These are phyloP conservation scores for Diaporthe sp. DNA, from an alignment of 2,329 filamentous ascomycete species.

Conservation along the genomic window DNA sequence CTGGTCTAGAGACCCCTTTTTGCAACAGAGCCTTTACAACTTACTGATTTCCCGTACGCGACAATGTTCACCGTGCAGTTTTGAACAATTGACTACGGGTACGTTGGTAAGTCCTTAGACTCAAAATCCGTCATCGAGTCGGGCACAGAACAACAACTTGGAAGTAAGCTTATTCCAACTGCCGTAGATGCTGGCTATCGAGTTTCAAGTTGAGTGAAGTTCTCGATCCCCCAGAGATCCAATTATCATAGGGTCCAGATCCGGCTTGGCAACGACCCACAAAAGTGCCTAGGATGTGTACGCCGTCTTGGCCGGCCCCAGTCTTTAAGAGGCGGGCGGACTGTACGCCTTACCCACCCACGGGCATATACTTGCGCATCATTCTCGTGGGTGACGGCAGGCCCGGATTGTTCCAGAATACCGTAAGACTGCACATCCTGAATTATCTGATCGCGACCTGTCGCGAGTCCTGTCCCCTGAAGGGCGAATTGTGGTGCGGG, in stretches of 20 bases:
- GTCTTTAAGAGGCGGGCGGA: not conserved
- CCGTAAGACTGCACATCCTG: not conserved
- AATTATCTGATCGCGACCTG: not conserved
- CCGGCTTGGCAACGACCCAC: slow-evolving; percentile 8
- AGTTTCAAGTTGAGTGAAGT: slow-evolving; percentile 13
- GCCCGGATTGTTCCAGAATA: not conserved
- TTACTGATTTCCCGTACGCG: not conserved
- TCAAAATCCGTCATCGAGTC: not conserved
- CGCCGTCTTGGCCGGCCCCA: not conserved
- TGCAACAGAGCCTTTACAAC: not conserved
- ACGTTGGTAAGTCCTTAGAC: not conserved
- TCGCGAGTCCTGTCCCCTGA: not conserved
- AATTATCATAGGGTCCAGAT: not conserved
- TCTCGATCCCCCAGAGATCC: not conserved
- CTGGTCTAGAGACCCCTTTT: not conserved
- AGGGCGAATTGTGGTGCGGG: not conserved
- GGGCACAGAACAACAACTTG: not conserved
- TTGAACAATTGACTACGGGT: not conserved
- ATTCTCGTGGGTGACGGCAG: not conserved
- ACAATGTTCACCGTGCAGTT: not conserved
- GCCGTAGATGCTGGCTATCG: not conserved
- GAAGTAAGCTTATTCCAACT: slow-evolving; percentile 24
- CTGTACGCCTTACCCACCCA: slow-evolving; percentile 2
- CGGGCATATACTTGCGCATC: not conserved
- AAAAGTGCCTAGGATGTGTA: slow-evolving; percentile 7